Percentiles rank a stretch among this genome's conserved stretches.
Conservation (phyloP, 495 filamentous ascomycete genomes). For the Hypoxylon fuscum region DNA sequence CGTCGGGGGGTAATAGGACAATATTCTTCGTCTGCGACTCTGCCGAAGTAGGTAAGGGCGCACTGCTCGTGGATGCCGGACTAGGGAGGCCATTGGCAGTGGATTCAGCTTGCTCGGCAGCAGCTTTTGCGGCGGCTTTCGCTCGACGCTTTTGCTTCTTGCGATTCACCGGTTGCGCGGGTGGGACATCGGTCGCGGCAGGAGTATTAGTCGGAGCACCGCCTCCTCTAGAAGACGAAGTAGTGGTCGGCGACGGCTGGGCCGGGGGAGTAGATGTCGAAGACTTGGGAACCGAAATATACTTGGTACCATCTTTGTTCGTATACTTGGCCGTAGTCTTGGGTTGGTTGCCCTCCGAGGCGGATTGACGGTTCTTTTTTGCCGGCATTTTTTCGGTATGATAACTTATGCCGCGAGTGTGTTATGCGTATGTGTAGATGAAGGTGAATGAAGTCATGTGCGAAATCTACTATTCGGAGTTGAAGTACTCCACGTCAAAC, state of each 20-base stretch:
- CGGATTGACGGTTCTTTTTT: constrained; percentile 53
- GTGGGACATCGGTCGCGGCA: constrained; percentile 31
- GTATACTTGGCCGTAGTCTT: constrained; percentile 65
- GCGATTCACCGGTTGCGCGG: constrained; percentile 71
- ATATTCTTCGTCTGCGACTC: constrained; percentile 43
- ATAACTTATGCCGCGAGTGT: constrained; percentile 28
- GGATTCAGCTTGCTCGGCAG: constrained; percentile 54
- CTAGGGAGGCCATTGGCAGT: constrained; percentile 53
- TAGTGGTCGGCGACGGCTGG: constrained; percentile 57
- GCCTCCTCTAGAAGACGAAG: constrained; percentile 43
- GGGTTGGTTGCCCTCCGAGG: constrained; percentile 47
- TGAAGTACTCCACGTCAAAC: constrained; percentile 20
- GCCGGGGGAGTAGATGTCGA: constrained; percentile 59
- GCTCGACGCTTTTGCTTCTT: constrained; percentile 91
- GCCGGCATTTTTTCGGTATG: constrained; percentile 60
- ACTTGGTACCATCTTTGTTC: constrained; percentile 75
- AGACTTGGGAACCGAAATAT: constrained; percentile 71
- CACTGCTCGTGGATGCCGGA: constrained; percentile 46
- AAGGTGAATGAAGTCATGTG: constrained; percentile 46
- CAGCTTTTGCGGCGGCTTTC: constrained; percentile 78
- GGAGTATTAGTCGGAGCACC: constrained; percentile 42
- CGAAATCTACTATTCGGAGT: constrained; percentile 23
- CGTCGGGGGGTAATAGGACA: too few relatives aligned
- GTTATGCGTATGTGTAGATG: neutral
- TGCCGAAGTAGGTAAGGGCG: constrained; percentile 32